phyloP scores from a whole-genome alignment of 306 rosid species.

The Gastrolobium bilobum region DNA sequence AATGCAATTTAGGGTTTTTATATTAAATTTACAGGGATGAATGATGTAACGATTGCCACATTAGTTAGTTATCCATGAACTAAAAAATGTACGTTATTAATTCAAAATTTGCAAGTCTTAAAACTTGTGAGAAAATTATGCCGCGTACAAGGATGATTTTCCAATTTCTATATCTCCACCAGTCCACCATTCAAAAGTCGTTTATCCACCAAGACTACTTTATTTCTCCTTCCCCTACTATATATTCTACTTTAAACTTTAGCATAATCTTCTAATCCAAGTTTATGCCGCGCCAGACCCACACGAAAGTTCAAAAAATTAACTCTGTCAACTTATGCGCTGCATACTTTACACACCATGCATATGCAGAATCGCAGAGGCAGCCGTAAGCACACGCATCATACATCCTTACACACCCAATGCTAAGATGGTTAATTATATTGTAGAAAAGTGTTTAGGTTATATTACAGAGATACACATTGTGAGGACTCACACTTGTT shows the following conservation, averaged over 20 bases:
- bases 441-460: too few relatives aligned
- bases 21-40: not conserved
- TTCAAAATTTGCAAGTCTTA: not conserved
- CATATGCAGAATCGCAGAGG: constrained; percentile 1
- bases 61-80: not conserved
- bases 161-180: not conserved
- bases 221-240: not conserved
- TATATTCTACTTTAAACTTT: not conserved
- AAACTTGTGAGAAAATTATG: not conserved
- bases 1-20: too few relatives aligned
- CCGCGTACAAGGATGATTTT: not conserved
- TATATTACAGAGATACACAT: too few relatives aligned
- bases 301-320: not conserved
- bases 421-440: not conserved
- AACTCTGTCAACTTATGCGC: constrained; percentile 22
- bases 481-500: too few relatives aligned
- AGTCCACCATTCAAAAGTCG: not conserved
- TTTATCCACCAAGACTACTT: not conserved
- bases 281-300: constrained; percentile 47
- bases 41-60: not conserved
- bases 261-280: constrained; percentile 34
- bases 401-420: not conserved
- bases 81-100: not conserved
- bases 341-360: constrained; percentile 9
- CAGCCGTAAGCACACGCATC: not conserved